Conservation (phyloP, 805 yeast genomes). For the Metschnikowia proteae region DNA sequence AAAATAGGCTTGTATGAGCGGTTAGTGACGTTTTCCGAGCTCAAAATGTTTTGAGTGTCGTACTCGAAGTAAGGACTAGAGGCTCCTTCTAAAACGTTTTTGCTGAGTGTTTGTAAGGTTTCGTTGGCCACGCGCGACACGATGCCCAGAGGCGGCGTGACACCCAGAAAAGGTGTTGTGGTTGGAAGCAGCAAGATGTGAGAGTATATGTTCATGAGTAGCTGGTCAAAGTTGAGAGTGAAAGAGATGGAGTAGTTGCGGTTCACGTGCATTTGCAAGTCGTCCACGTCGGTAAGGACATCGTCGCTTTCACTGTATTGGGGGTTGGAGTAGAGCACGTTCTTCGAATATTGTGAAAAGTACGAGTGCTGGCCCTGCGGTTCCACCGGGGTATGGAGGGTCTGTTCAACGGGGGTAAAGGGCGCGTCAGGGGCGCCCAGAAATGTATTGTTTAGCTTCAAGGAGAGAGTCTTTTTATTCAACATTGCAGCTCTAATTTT, state of each 20-base stretch:
- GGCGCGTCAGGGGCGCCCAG: constrained; percentile 28
- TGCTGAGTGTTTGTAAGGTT: constrained; percentile 28
- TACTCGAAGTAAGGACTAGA: constrained; percentile 17
- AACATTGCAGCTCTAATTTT: constrained; percentile 15
- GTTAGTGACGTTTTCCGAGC: constrained; percentile 30
- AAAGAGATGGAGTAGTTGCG: constrained; percentile 31
- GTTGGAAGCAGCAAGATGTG: constrained; percentile 39
- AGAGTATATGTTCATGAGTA: constrained; percentile 32
- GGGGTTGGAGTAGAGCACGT: constrained; percentile 28
- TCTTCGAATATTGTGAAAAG: constrained; percentile 8
- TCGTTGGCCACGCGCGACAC: constrained; percentile 44
- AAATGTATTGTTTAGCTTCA: constrained; percentile 33
- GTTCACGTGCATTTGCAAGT: constrained; percentile 21
- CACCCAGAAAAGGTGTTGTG: constrained; percentile 43
- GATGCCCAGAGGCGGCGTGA: constrained; percentile 42
- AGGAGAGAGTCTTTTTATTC: constrained; percentile 33
- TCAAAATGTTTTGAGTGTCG: constrained; percentile 34
- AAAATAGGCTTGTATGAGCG: constrained; percentile 35
- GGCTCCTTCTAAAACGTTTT: constrained; percentile 12
- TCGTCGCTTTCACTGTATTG: constrained; percentile 41
- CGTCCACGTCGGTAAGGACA: constrained; percentile 39
- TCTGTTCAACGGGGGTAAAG: constrained; percentile 45
- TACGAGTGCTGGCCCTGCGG: constrained; percentile 10
- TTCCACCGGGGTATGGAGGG: constrained; percentile 38
- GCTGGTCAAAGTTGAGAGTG: constrained; percentile 35